Evolutionary conservation across 345 rosid species (phyloP), one percentile per base, ranked within the genome.

Genomic region (Moricandia moricandioides): DNA sequence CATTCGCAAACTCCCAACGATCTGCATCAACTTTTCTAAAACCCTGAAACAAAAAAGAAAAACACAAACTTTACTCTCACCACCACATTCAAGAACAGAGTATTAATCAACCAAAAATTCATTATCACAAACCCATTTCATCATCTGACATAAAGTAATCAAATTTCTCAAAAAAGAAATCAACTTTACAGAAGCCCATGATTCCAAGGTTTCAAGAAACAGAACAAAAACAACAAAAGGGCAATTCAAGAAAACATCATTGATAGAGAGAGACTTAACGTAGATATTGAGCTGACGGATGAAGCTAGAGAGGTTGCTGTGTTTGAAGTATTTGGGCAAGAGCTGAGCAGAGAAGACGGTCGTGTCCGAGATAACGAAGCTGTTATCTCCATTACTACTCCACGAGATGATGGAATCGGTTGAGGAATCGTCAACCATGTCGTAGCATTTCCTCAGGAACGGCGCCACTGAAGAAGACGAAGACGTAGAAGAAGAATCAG

Each of bases 261-360:
- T 27, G 29, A 27, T 27, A 27, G 29, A 27, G 29, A 27, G 29
- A 27, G 45, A 81, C 92, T 76, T 76, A 72, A 90, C 98, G 72
- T 90, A 92, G 78, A 92, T 92, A 49, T 92, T 92, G 76, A 92
- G 98, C 74, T 90, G 98, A 66, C 98, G 82, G 80, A 92, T 80
- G 71, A 92, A 92, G 83, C 95, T 88, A 37, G 98, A 82, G 81
- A 79, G 80, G 70, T 92, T 92, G 86, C 80, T 86, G 79, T 90
- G 96, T 78, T 90, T 92, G 79, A 92, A 92, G 87, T 85, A 86
- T 69, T 81, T 80, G 6, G 96, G 98, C 31, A 92, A 77, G 80
- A 92, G 82, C 3, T 79, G 86, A 76, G 86, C 83, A 29, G 87
- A 86, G 83, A 92, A 90, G 59, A 80, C 71, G 37, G 90, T 82